Evolutionary conservation across 2,329 filamentous ascomycete genomes (phyloP), one percentile per base, ranked within the genome.

Genomic region (Scleromitrula shiraiana): DNA sequence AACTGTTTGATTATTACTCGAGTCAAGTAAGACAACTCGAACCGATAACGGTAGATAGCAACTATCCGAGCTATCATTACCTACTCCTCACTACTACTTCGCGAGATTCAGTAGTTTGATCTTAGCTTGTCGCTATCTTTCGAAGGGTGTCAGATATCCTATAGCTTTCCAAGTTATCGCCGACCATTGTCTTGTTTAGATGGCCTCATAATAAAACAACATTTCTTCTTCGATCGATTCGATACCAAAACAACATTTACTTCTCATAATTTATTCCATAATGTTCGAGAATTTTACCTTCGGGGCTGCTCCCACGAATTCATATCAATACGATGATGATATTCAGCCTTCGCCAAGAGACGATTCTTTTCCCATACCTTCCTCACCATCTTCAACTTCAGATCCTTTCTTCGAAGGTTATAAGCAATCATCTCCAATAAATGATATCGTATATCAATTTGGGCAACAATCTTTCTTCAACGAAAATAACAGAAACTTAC

Each of bases 201-300:
- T 43, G 41, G 15, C 14, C 29, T 24, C n/a, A 19, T 24, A 35
- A 26, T 19, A n/a, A n/a, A n/a, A 17, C 30, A 8, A 36, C n/a
- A 36, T 19, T n/a, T 23, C 36, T 33, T 41, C 12, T 40, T 14
- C 29, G 15, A 17, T 24, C 10, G 6, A 41, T 10, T n/a, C 15
- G 5, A 20, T 15, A 26, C 8, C 17, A 12, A 2, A 27, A 12
- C n/a, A 15, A 14, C 9, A 7, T 22, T n/a, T 17, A 45, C 24
- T 24, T n/a, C n/a, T n/a, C n/a, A n/a, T 10, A 14, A 41, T 9
- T n/a, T 20, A 36, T 10, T 30, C 14, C 40, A 17, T 3, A 1
- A 49, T 49, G 46, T 49, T 49, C 12, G 46, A 49, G 2, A 37
- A 49, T 14, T 49, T 49, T 26, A 49, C 46, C 15, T 49, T 49